These are phyloP conservation scores for Solanum dulcamara DNA, from an alignment of 257 asterid species.

Conservation along the genomic window DNA sequence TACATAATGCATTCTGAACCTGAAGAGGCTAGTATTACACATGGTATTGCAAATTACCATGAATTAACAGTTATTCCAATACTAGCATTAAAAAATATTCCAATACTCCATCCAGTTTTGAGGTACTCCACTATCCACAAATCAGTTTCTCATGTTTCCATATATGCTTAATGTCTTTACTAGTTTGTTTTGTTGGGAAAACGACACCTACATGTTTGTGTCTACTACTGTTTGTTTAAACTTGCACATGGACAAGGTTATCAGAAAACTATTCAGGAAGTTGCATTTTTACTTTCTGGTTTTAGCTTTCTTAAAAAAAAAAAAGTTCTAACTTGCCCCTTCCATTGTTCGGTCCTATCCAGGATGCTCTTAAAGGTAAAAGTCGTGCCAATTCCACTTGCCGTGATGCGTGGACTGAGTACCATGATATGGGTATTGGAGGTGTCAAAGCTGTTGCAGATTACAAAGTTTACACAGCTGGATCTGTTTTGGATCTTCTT, in stretches of 20 bases:
- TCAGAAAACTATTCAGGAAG: not conserved
- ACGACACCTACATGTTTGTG: too few relatives aligned
- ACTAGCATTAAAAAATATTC: not conserved
- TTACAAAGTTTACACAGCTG: constrained; percentile 50
- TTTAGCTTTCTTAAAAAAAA: not conserved
- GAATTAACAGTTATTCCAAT: not conserved
- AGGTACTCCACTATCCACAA: not conserved
- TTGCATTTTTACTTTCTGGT: not conserved
- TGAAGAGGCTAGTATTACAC: not conserved
- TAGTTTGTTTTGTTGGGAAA: too few relatives aligned
- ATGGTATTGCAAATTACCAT: not conserved
- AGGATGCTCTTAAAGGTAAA: constrained; percentile 61
- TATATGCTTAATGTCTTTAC: not conserved
- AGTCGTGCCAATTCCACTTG: constrained; percentile 49
- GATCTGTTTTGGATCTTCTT: constrained; percentile 49
- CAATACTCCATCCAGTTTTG: not conserved
- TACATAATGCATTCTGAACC: not conserved
- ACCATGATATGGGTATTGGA: constrained; percentile 64
- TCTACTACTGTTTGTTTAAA: not conserved
- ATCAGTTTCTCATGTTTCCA: not conserved
- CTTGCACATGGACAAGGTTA: not conserved
- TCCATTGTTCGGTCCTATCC: constrained; percentile 1
- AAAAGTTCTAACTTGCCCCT: not conserved
- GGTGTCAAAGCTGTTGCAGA: constrained; percentile 63
- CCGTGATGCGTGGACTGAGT: constrained; percentile 68